Conservation (phyloP, 2,329 filamentous ascomycete genomes). For the Beauveria pseudobassiana region DNA sequence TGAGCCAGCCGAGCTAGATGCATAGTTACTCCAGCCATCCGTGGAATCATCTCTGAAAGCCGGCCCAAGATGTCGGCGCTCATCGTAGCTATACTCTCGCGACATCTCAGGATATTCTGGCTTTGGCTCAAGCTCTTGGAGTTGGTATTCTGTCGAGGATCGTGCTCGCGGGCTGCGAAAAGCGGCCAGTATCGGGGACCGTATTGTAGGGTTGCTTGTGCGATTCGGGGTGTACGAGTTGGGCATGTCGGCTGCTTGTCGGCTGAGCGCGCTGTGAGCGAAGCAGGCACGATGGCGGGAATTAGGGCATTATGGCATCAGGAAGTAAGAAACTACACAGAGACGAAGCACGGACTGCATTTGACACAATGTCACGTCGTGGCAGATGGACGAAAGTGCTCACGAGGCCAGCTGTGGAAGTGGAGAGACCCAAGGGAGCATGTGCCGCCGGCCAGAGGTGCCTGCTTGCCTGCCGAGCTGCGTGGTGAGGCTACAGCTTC, state of each 20-base stretch:
- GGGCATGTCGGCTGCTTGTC: conserved; percentile 7
- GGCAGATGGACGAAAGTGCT: background rate
- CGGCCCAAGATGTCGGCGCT: conserved; percentile 9
- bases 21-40: conserved; percentile 16
- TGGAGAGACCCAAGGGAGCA: background rate
- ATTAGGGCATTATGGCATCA: background rate
- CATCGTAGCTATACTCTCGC: conserved; percentile 1
- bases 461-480: background rate
- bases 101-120: conserved; percentile 18
- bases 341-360: background rate
- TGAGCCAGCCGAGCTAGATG: conserved; percentile 23
- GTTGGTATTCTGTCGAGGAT: conserved; percentile 27
- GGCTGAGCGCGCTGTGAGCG: background rate
- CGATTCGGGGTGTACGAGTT: conserved; percentile 7
- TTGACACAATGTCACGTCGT: background rate
- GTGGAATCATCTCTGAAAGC: conserved; percentile 13
- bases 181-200: conserved; percentile 19
- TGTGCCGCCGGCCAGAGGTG: conserved; percentile 2
- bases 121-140: conserved; percentile 32
- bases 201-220: conserved; percentile 14
- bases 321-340: background rate
- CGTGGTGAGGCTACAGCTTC: too few species aligned
- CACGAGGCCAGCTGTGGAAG: conserved; percentile 5
- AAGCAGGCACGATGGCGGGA: background rate
- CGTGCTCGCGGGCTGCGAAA: conserved; percentile 19